A percentile compares a stretch with the other conserved stretches of the same genome.
phyloP scores from a whole-genome alignment of 352 stramenopile species.

The Phytophthora lateralis region DNA sequence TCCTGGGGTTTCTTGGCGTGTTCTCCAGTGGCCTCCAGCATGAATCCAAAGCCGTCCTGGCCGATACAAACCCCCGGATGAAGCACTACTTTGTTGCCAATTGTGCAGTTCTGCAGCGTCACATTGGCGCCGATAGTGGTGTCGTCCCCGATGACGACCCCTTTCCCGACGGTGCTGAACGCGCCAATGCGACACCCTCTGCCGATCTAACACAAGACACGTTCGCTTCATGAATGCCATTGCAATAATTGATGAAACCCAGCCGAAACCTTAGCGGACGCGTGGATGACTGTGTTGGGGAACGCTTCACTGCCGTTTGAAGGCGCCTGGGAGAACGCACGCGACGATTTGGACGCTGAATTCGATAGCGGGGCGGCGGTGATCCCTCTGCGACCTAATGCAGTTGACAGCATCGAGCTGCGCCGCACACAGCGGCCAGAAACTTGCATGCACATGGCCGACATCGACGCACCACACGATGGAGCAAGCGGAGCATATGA shows the following conservation, averaged over 20 bases:
- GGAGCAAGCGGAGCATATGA: background rate
- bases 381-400: background rate
- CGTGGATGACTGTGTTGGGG: conserved; percentile 42
- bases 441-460: conserved; percentile 6
- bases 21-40: conserved; percentile 55
- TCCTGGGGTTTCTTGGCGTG: conserved; percentile 87
- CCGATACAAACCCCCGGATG: conserved; percentile 75
- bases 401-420: background rate
- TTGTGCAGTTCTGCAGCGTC: conserved; percentile 71
- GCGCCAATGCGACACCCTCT: conserved; percentile 55
- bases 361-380: background rate
- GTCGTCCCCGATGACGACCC: conserved; percentile 65
- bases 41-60: conserved; percentile 86
- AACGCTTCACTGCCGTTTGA: conserved; percentile 18
- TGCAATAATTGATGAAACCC: background rate
- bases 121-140: conserved; percentile 51
- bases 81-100: conserved; percentile 71
- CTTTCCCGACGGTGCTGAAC: conserved; percentile 60
- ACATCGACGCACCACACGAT: conserved; percentile 1
- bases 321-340: conserved; percentile 9
- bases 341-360: conserved; percentile 1
- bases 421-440: background rate
- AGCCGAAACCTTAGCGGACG: conserved; percentile 44
- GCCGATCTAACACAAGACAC: conserved; percentile 49
- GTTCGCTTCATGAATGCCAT: background rate